These are phyloP conservation scores for Pleurotus giganteus DNA, from an alignment of 768 basidiomycete species.

Conservation along the genomic window DNA sequence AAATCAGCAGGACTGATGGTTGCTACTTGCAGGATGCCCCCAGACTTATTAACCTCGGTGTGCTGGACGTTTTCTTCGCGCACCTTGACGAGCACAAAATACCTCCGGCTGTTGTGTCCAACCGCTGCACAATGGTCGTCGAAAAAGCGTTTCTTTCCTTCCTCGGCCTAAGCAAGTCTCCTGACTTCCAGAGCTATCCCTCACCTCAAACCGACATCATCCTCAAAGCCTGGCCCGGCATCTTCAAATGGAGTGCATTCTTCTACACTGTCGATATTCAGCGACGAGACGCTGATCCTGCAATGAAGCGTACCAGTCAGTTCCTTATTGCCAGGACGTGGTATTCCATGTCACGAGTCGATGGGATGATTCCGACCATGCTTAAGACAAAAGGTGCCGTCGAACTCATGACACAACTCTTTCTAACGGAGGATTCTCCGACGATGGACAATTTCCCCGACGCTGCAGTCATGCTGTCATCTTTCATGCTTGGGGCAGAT, in stretches of 20 bases:
- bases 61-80: conserved; percentile 26
- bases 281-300: conserved; percentile 12
- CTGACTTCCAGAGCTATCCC: conserved; percentile 18
- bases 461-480: conserved; percentile 29
- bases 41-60: conserved; percentile 17
- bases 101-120: conserved; percentile 14
- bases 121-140: conserved; percentile 15
- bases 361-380: conserved; percentile 26
- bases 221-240: conserved; percentile 30
- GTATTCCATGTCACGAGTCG: conserved; percentile 26
- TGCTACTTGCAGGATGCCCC: conserved; percentile 4
- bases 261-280: conserved; percentile 26
- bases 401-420: conserved; percentile 33
- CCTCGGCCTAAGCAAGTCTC: conserved; percentile 30
- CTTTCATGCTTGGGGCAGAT: conserved; percentile 19
- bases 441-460: conserved; percentile 21
- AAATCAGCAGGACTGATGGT: neutral
- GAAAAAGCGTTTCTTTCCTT: conserved; percentile 30
- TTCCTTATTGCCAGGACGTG: conserved; percentile 27
- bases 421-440: conserved; percentile 28
- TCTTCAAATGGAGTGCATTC: conserved; percentile 36
- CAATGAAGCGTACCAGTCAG: conserved; percentile 19
- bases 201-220: conserved; percentile 20
- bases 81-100: conserved; percentile 23
- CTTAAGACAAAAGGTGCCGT: conserved; percentile 27